Percentiles rank a stretch among this genome's conserved stretches.
Evolutionary conservation across 1,139 yeast genomes (phyloP).

Genomic region (Pichia terricola): DNA sequence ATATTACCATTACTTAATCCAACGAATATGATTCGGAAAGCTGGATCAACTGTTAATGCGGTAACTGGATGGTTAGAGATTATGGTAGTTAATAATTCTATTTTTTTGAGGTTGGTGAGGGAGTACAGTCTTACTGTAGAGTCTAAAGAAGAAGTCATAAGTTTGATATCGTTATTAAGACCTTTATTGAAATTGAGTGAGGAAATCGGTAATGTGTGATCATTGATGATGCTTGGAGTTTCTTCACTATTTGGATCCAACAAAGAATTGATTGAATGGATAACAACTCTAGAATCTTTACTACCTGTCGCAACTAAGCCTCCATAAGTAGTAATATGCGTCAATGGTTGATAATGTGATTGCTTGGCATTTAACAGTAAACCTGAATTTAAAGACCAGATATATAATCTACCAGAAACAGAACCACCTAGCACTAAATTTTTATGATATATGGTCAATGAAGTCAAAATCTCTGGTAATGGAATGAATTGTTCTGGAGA

Average conservation of each 20-base stretch:
- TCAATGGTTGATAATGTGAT: conserved; percentile 75
- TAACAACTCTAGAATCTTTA: conserved; percentile 66
- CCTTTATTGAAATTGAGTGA: conserved; percentile 50
- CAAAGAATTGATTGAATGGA: conserved; percentile 66
- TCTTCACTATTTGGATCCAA: conserved; percentile 27
- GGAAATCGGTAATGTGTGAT: conserved; percentile 69
- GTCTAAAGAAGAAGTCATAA: conserved; percentile 68
- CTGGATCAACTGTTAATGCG: conserved; percentile 66
- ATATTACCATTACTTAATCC: conserved; percentile 62
- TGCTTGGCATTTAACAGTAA: conserved; percentile 61
- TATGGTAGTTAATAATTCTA: conserved; percentile 54
- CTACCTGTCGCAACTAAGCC: conserved; percentile 74
- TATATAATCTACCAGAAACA: conserved; percentile 58
- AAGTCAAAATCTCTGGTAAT: conserved; percentile 67
- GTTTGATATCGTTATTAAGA: conserved; percentile 45
- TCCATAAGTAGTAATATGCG: conserved; percentile 48
- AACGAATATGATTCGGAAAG: conserved; percentile 63
- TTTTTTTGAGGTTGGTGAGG: conserved; percentile 25
- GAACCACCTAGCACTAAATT: conserved; percentile 44
- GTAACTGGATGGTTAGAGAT: conserved; percentile 52
- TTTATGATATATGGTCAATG: conserved; percentile 35
- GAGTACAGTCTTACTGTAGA: conserved; percentile 64
- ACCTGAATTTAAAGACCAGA: conserved; percentile 87
- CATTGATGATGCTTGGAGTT: conserved; percentile 28
- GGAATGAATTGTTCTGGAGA: conserved; percentile 77